Evolutionary conservation across 805 yeast genomes (phyloP).

Genomic region (Metschnikowia reukaufii): DNA sequence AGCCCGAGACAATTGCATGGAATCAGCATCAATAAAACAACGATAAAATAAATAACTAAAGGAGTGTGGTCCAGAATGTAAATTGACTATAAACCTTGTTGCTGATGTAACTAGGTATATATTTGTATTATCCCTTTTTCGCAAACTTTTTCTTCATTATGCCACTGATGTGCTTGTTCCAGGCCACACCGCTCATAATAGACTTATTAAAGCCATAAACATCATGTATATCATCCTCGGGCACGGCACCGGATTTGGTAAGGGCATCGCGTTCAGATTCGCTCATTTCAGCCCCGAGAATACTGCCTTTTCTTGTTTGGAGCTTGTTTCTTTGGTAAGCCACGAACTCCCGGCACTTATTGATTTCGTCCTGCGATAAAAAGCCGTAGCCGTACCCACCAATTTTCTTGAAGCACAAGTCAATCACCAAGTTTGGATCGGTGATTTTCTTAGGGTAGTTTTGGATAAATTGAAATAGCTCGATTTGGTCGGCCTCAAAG

Average conservation of each 20-base stretch:
- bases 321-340: slow-evolving; percentile 54
- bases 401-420: slow-evolving; percentile 70
- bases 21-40: too few species aligned
- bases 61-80: too few species aligned
- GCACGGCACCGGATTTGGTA: slow-evolving; percentile 19
- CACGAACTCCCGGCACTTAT: slow-evolving; percentile 76
- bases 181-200: slow-evolving; percentile 55
- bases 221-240: slow-evolving; percentile 39
- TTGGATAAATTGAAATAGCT: slow-evolving; percentile 80
- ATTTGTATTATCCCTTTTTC: slow-evolving; percentile 2
- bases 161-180: slow-evolving; percentile 61
- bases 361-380: slow-evolving; percentile 78
- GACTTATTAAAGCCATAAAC: slow-evolving; percentile 45
- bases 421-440: slow-evolving; percentile 69
- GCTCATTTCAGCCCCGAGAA: slow-evolving; percentile 36
- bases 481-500: slow-evolving; percentile 42
- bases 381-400: slow-evolving; percentile 66
- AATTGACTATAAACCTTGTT: too few species aligned
- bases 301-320: slow-evolving; percentile 27
- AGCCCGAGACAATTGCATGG: too few species aligned
- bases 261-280: slow-evolving; percentile 40
- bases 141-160: slow-evolving; percentile 36
- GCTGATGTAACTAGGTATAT: too few species aligned
- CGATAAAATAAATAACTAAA: too few species aligned
- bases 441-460: slow-evolving; percentile 70